A percentile compares a stretch with the other conserved stretches of the same genome.
Evolutionary conservation across 2,329 filamentous ascomycete genomes (phyloP).

Genomic region (Trichophyton mentagrophytes): DNA sequence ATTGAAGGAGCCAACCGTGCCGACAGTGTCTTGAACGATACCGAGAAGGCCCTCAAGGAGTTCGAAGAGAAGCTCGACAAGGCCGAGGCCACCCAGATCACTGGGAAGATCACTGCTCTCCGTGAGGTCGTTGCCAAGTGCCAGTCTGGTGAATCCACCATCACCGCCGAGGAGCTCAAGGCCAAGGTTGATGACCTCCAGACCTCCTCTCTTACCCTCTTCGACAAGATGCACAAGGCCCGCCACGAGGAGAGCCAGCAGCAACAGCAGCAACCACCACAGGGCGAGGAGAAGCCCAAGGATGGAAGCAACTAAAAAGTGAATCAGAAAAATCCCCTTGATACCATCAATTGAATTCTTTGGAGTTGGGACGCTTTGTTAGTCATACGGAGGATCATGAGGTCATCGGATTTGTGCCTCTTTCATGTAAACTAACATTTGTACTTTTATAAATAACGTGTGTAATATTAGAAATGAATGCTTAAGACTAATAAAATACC

Average conservation of each 20-base stretch:
- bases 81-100: slow-evolving; percentile 81
- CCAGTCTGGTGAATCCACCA: slow-evolving; percentile 77
- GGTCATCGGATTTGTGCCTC: too few species aligned
- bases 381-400: too few species aligned
- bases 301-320: slow-evolving; percentile 26
- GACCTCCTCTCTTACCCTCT: slow-evolving; percentile 85
- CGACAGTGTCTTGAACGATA: slow-evolving; percentile 92
- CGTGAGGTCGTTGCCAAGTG: slow-evolving; percentile 87
- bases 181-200: slow-evolving; percentile 97
- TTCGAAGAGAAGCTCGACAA: slow-evolving; percentile 94
- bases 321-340: too few species aligned
- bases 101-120: slow-evolving; percentile 78
- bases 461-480: too few species aligned
- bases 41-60: slow-evolving; percentile 95
- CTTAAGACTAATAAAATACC: too few species aligned
- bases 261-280: slow-evolving; percentile 33
- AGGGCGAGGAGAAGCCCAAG: slow-evolving; percentile 59
- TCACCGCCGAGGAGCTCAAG: slow-evolving; percentile 89
- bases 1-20: slow-evolving; percentile 97
- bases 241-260: slow-evolving; percentile 54
- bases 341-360: too few species aligned
- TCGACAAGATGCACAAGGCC: slow-evolving; percentile 99
- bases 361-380: too few species aligned
- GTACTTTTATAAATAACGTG: too few species aligned
- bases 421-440: too few species aligned